Conservation (phyloP, 169 alveolate genomes). For the Babesia divergens region DNA sequence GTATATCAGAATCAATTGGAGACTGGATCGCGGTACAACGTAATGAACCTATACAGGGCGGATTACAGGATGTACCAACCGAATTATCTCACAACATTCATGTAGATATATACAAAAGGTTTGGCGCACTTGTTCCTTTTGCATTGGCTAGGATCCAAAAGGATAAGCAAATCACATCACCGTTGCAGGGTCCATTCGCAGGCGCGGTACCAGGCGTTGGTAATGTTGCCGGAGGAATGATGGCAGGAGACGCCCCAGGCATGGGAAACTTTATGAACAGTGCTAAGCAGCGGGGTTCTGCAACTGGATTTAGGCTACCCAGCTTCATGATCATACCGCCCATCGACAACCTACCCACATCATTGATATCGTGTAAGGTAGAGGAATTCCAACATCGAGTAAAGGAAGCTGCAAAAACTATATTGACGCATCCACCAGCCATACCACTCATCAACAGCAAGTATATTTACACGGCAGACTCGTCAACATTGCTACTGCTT, state of each 20-base stretch:
- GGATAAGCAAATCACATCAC: constrained; percentile 17
- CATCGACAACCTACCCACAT: constrained; percentile 56
- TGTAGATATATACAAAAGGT: constrained; percentile 32
- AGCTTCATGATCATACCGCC: constrained; percentile 60
- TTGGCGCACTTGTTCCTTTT: constrained; percentile 46
- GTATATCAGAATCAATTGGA: constrained; percentile 64
- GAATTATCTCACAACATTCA: neutral
- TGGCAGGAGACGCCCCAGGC: neutral
- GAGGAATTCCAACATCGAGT: constrained; percentile 66
- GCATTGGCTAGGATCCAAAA: constrained; percentile 43
- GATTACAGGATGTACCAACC: constrained; percentile 1
- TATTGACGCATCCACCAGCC: constrained; percentile 68
- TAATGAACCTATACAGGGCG: neutral
- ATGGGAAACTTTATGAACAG: neutral
- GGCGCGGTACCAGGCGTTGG: neutral
- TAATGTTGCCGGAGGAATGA: neutral
- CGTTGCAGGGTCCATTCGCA: constrained; percentile 5
- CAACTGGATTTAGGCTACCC: constrained; percentile 38
- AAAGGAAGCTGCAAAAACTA: constrained; percentile 61
- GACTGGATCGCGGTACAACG: constrained; percentile 27
- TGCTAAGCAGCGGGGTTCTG: neutral
- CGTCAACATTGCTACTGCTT: constrained; percentile 68
- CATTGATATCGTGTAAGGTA: constrained; percentile 35
- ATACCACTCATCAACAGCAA: constrained; percentile 70
- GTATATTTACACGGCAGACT: constrained; percentile 56